Conservation (phyloP, 345 rosid species). For the Cardiospermum halicacabum region DNA sequence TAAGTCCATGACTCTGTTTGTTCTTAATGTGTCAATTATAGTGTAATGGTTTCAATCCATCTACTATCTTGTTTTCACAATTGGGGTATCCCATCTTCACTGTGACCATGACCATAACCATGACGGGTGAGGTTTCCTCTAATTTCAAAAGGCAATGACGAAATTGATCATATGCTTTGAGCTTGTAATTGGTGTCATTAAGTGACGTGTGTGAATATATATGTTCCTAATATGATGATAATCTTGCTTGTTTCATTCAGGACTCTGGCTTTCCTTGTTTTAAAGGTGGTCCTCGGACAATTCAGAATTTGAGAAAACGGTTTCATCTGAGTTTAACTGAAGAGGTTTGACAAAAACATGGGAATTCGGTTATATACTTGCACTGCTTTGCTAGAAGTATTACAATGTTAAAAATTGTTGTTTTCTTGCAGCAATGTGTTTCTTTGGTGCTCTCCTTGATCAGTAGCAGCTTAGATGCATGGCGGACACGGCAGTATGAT, state of each 20-base stretch:
- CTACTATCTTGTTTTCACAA: too few species aligned
- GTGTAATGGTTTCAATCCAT: too few species aligned
- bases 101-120: too few species aligned
- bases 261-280: conserved; percentile 99
- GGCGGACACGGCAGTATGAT: conserved; percentile 98
- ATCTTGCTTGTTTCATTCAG: conserved; percentile 33
- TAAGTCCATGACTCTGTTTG: too few species aligned
- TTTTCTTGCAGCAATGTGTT: conserved; percentile 85
- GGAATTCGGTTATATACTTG: not conserved
- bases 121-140: too few species aligned
- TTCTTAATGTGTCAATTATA: too few species aligned
- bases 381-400: conserved; percentile 11
- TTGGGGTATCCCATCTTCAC: too few species aligned
- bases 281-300: conserved; percentile 93
- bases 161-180: not conserved
- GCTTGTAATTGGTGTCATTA: not conserved
- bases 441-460: conserved; percentile 96
- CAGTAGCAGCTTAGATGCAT: conserved; percentile 98
- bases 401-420: conserved; percentile 11
- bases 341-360: conserved; percentile 54
- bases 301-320: conserved; percentile 89
- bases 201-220: conserved; percentile 2
- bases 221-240: not conserved
- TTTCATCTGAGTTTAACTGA: conserved; percentile 93
- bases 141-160: too few species aligned